phyloP scores from a whole-genome alignment of 169 alveolate species.

The Eimeria sp. region DNA sequence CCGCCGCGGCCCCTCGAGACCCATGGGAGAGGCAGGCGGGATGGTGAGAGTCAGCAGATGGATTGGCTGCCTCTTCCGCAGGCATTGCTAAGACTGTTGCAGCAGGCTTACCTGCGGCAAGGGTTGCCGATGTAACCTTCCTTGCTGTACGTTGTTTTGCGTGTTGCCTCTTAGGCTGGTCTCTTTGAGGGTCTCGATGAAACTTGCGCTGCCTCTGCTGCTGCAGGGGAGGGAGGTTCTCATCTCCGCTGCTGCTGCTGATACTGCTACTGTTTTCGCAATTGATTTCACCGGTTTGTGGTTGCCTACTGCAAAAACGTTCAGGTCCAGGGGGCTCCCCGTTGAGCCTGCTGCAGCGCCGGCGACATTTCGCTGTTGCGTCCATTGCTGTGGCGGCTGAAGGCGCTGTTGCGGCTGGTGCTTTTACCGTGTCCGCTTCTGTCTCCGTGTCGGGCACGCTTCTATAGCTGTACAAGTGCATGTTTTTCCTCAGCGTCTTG shows the following conservation, averaged over 20 bases:
- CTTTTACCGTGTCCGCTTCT: not conserved
- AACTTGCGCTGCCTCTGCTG: constrained; percentile 16
- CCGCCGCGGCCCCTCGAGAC: constrained; percentile 58
- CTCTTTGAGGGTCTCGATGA: not conserved
- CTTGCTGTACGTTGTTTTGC: not conserved
- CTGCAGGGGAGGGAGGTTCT: constrained; percentile 25
- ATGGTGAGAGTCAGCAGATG: not conserved
- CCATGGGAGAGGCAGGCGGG: constrained; percentile 41
- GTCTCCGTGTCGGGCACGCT: constrained; percentile 37
- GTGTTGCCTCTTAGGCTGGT: constrained; percentile 2
- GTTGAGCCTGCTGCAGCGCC: constrained; percentile 34
- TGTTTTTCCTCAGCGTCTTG: not conserved
- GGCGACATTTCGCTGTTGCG: not conserved
- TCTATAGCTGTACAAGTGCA: constrained; percentile 18
- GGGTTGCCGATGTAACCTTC: not conserved
- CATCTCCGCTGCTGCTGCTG: constrained; percentile 61
- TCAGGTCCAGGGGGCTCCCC: constrained; percentile 35
- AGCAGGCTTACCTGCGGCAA: constrained; percentile 6
- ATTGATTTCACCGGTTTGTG: not conserved
- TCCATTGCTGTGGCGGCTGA: not conserved
- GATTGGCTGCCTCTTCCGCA: constrained; percentile 27
- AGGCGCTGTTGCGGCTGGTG: not conserved
- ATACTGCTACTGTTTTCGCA: constrained; percentile 27
- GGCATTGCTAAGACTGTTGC: not conserved
- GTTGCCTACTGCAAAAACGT: not conserved